Evolutionary conservation across 441 rosid species (phyloP), one percentile per base, ranked within the genome.

Genomic region (Erodium moschatum): DNA sequence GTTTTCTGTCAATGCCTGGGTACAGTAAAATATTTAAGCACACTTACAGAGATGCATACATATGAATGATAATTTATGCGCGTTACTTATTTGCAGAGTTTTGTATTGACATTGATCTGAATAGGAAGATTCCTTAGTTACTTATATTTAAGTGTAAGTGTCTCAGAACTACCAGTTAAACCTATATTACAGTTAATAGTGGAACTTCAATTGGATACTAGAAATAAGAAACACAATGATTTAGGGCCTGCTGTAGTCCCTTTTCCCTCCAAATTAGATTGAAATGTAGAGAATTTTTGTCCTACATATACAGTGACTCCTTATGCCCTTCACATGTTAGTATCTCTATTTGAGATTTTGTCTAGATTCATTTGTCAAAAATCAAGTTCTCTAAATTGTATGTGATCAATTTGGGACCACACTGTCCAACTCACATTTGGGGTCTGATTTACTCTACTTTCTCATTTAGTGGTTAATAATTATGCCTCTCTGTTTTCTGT

Each of bases 1-100:
- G 44, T 94, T 94, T 76, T 94, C 99, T 74, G 84, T 91, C 83
- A 91, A 87, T 88, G 97, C 99, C 77, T 94, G 99, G 99, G 99
- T 94, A 87, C 16, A 0, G 20, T 16, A 60, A 54, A 56, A 18
- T 56, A 56, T 56, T 18, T 56, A 56, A 44, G n/a, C 50, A 44
- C 15, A 10, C 50, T 44, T 44, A 44, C 27, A 29, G 31, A 11
- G 20, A 1, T 56, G 24, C 21, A 18, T 56, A 56, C 60, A 52
- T 6, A n/a, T 50, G 58, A 19, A 50, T 50, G 19, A 16, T 4
- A 50, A 50, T 13, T 15, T 5, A 18, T 18, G 15, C 20, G 5
- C 1, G 15, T 15, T 52, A 52, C 19, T 52, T 18, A 52, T 52
- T 52, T 15, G 60, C 60, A 0, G 56, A 48, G 16, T n/a, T 48